Conservation (phyloP, 2,329 filamentous ascomycete genomes). For the Cladophialophora psammophila region DNA sequence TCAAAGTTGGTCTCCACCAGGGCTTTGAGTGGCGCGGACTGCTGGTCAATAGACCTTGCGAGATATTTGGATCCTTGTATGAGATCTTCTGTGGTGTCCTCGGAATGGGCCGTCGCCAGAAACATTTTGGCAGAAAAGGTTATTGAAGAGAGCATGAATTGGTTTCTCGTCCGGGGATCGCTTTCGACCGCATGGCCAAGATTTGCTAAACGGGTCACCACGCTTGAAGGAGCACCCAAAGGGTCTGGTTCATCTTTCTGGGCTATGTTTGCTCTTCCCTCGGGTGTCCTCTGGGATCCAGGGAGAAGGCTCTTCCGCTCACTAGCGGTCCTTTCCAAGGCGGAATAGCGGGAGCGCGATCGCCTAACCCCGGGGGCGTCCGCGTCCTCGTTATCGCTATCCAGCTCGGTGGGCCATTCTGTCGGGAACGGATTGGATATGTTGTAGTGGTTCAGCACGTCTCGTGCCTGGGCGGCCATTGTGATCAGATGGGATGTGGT, state of each 20-base stretch:
- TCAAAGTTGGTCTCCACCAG: constrained; percentile 98
- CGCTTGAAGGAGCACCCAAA: constrained; percentile 84
- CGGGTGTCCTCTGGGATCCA: constrained; percentile 71
- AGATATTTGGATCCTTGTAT: constrained; percentile 83
- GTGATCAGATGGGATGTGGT: constrained; percentile 31
- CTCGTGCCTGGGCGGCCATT: constrained; percentile 76
- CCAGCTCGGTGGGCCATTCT: constrained; percentile 85
- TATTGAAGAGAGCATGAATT: constrained; percentile 93
- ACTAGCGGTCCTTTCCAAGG: constrained; percentile 77
- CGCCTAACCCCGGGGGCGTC: constrained; percentile 52
- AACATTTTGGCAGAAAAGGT: constrained; percentile 91
- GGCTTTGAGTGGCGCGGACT: constrained; percentile 94
- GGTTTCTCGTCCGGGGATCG: constrained; percentile 80
- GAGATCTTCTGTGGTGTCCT: constrained; percentile 81
- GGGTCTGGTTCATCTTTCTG: constrained; percentile 94
- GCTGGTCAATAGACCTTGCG: constrained; percentile 93
- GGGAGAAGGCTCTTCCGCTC: constrained; percentile 70
- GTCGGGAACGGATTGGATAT: constrained; percentile 78
- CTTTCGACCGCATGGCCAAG: constrained; percentile 84
- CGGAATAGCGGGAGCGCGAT: constrained; percentile 82
- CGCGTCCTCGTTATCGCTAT: constrained; percentile 67
- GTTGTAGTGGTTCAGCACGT: constrained; percentile 88
- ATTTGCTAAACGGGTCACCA: constrained; percentile 78
- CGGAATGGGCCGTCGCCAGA: constrained; percentile 87
- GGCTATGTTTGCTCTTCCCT: constrained; percentile 77